Evolutionary conservation across 768 basidiomycete genomes (phyloP).

Genomic region (Galerina marginata): DNA sequence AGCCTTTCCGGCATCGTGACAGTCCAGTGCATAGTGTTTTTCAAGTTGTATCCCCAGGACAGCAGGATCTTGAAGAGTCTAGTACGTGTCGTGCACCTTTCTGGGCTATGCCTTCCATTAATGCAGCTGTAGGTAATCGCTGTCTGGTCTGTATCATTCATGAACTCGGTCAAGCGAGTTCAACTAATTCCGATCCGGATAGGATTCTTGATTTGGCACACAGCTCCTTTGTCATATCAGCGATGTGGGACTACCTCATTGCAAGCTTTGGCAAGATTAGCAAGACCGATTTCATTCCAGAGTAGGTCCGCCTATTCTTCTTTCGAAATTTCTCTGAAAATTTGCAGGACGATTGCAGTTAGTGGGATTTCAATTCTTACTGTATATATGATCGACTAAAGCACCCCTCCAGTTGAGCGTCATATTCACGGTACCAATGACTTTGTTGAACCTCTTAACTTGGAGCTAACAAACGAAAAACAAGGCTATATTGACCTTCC

Average conservation of each 20-base stretch:
- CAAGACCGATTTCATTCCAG: constrained; percentile 34
- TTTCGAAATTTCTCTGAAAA: not conserved
- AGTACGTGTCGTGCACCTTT: no score
- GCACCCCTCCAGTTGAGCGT: constrained; percentile 22
- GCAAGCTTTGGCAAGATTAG: constrained; percentile 27
- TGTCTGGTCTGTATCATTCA: constrained; percentile 20
- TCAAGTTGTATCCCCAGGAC: constrained; percentile 36
- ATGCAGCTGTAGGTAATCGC: constrained; percentile 14
- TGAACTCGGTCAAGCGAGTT: no score
- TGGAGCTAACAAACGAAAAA: not conserved
- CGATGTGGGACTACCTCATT: constrained; percentile 43
- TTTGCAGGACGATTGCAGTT: constrained; percentile 13
- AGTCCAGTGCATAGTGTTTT: constrained; percentile 35
- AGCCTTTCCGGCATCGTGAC: constrained; percentile 32
- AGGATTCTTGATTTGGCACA: constrained; percentile 42
- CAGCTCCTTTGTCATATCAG: constrained; percentile 35
- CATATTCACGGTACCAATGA: constrained; percentile 22
- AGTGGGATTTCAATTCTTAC: not conserved
- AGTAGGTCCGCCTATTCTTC: constrained; percentile 22
- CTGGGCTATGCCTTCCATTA: no score
- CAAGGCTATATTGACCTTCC: constrained; percentile 31
- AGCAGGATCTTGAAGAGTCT: constrained; percentile 21
- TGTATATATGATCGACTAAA: not conserved
- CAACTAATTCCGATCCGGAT: not conserved
- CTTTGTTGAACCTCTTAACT: not conserved